phyloP scores from a whole-genome alignment of 441 rosid genomes.

The Croton setiger region DNA sequence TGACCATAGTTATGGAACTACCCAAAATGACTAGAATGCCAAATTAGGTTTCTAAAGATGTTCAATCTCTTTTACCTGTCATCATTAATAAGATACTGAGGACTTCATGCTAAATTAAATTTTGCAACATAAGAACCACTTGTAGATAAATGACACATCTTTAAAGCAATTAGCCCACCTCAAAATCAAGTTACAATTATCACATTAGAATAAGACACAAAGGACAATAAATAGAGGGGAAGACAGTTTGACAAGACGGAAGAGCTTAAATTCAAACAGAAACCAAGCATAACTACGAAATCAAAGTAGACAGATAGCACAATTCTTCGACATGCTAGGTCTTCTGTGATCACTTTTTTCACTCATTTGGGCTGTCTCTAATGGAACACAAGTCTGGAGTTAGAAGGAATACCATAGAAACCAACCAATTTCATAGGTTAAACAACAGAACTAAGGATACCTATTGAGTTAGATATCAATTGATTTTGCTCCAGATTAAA shows the following conservation, averaged over 20 bases:
- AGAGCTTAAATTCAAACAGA: neutral
- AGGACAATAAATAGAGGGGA: neutral
- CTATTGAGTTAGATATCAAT: neutral
- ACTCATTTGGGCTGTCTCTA: neutral
- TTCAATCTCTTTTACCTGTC: neutral
- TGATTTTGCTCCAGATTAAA: neutral
- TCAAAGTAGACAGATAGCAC: neutral
- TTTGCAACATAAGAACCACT: neutral
- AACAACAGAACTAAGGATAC: neutral
- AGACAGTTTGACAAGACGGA: neutral
- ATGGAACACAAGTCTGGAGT: neutral
- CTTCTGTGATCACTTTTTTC: no score
- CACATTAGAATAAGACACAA: neutral
- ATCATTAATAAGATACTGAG: neutral
- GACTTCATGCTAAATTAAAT: neutral
- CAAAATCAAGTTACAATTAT: neutral
- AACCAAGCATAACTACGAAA: neutral
- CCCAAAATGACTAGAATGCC: constrained; percentile 5
- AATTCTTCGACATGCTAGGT: neutral
- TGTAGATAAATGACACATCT: neutral
- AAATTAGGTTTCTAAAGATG: neutral
- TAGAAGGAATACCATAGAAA: neutral
- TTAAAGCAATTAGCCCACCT: neutral
- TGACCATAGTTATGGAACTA: neutral
- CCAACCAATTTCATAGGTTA: neutral